A percentile compares a stretch with the other conserved stretches of the same genome.
Conservation (phyloP, 2,329 filamentous ascomycete genomes). For the Eutypella sp. region DNA sequence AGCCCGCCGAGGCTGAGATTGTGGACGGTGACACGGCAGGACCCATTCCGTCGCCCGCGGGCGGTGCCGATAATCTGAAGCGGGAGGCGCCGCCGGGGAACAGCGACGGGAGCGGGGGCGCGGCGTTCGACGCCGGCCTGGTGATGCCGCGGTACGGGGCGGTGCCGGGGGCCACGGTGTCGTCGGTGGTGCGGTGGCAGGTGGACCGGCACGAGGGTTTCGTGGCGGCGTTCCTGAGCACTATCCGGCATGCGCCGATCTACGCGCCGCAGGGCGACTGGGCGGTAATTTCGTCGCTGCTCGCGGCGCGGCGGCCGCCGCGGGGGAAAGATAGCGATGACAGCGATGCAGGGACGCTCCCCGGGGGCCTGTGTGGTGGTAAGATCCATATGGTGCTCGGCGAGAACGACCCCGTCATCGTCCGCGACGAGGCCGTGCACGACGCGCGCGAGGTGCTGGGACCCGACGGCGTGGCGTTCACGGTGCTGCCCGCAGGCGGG, state of each 20-base stretch:
- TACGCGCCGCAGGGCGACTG: constrained; percentile 60
- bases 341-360: constrained; percentile 24
- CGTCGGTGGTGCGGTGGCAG: constrained; percentile 65
- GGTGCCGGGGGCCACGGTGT: too few species aligned
- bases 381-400: constrained; percentile 64
- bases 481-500: neutral
- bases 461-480: constrained; percentile 30
- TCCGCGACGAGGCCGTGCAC: constrained; percentile 57
- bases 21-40: too few species aligned
- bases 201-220: constrained; percentile 62
- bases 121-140: too few species aligned
- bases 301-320: constrained; percentile 34
- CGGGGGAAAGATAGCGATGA: constrained; percentile 20
- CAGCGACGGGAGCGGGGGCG: too few species aligned
- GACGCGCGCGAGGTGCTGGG: constrained; percentile 57
- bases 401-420: constrained; percentile 60
- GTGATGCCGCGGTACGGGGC: too few species aligned
- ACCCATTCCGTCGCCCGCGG: too few species aligned
- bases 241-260: constrained; percentile 65
- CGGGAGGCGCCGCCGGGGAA: too few species aligned
- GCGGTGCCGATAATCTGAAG: too few species aligned
- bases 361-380: constrained; percentile 33
- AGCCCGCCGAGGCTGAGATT: too few species aligned
- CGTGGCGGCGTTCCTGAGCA: constrained; percentile 64
- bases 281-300: constrained; percentile 53